These are phyloP conservation scores for Termitomyces bulborhizus DNA, from an alignment of 768 basidiomycete genomes.

Conservation along the genomic window DNA sequence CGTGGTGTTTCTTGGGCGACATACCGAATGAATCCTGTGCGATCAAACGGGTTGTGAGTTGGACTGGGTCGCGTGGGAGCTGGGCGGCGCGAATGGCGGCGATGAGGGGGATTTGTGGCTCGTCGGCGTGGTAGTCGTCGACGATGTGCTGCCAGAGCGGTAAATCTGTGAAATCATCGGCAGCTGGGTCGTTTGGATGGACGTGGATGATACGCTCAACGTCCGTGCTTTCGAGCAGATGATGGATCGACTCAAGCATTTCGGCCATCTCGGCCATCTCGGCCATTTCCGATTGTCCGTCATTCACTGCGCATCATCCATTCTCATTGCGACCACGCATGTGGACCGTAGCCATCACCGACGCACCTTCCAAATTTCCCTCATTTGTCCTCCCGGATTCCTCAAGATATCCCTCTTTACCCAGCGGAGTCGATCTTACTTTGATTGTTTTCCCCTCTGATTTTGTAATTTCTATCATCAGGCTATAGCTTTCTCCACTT, in stretches of 20 bases:
- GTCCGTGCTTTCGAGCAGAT: background rate
- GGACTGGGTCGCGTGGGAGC: constrained; percentile 19
- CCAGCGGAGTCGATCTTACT: no score
- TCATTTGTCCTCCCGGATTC: no score
- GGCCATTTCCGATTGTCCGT: no score
- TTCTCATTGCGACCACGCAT: no score
- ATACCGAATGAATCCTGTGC: constrained; percentile 35
- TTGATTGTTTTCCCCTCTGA: no score
- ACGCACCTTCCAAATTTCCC: no score
- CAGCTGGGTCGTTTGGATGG: constrained; percentile 36
- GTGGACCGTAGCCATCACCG: no score
- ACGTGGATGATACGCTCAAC: constrained; percentile 29
- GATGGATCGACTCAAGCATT: background rate
- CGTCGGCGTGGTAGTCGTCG: constrained; percentile 13
- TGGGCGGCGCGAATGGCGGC: constrained; percentile 18
- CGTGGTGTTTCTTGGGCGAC: constrained; percentile 75
- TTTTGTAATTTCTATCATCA: no score
- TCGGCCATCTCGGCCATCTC: background rate
- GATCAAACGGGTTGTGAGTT: constrained; percentile 9
- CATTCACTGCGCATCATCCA: no score
- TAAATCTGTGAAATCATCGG: constrained; percentile 18
- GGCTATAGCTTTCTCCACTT: no score
- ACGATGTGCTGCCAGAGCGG: constrained; percentile 14
- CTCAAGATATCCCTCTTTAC: no score
- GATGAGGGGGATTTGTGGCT: constrained; percentile 5